Evolutionary conservation across 2,329 filamentous ascomycete genomes (phyloP), one percentile per base, ranked within the genome.

Genomic region (Aspergillus hiratsukae): DNA sequence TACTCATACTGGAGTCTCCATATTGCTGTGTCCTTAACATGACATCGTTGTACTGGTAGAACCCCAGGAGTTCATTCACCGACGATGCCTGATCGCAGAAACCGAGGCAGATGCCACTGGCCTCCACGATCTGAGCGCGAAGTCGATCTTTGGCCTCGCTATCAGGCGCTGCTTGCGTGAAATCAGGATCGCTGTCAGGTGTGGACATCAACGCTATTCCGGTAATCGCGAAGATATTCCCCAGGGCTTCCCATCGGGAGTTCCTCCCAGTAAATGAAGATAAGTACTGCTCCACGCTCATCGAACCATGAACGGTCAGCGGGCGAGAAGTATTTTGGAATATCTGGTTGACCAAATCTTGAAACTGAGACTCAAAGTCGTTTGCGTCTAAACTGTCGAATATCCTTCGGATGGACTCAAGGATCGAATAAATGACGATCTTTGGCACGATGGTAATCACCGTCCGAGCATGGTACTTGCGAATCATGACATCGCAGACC

Each of bases 161-260:
- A 11, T 65, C 64, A 29, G 64, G 55, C 35, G 59, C 52, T 52
- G 55, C 53, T 58, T 64, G 53, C 17, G 58, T 57, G 45, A 71
- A 62, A 56, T 74, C 60, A 3, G 69, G 66, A 23, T 72, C 67
- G 27, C 64, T 68, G 17, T 67, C 72, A 54, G 64, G 62, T 27
- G 59, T 69, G 28, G 54, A 66, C 57, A 66, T 70, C 60, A 63
- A 59, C 53, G 75, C 69, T 57, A 74, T 65, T n/a, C 72, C 71
- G 11, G 72, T 66, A n/a, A 71, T 65, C 4, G 73, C 66, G 21
- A 78, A 67, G 9, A 78, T 70, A 41, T 75, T 64, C 1, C 72
- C 74, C 1, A 78, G 50, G 0, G 72, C 72, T 49, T 77, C 76
- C 75, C 75, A 77, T 10, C 75, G 71, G 25, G 71, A 61, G 48